A percentile compares a stretch with the other conserved stretches of the same genome.
These are phyloP conservation scores for Prunus padus DNA, from an alignment of 306 rosid species.

Conservation along the genomic window DNA sequence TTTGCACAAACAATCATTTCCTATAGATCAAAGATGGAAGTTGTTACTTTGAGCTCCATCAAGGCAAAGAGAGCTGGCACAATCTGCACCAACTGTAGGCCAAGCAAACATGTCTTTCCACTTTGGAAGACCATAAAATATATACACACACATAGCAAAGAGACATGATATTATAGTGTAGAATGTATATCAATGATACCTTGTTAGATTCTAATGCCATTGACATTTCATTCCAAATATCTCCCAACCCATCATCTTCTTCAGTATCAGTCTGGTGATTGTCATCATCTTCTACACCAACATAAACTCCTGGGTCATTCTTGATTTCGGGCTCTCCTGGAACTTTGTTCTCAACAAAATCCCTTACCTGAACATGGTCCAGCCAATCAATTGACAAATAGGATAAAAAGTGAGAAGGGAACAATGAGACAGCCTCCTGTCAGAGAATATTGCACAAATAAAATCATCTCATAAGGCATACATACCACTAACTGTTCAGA, in stretches of 20 bases:
- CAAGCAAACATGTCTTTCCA: conserved; percentile 12
- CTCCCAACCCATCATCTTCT: conserved; percentile 73
- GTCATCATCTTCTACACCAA: conserved; percentile 62
- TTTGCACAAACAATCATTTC: not conserved
- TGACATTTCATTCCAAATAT: conserved; percentile 88
- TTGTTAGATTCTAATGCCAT: conserved; percentile 75
- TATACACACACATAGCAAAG: not conserved
- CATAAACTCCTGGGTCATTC: conserved; percentile 59
- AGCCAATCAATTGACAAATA: not conserved
- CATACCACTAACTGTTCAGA: conserved; percentile 46
- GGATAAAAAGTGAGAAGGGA: conserved; percentile 10
- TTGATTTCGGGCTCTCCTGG: conserved; percentile 16
- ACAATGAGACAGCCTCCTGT: not conserved
- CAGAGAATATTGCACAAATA: conserved; percentile 7
- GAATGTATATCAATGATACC: conserved; percentile 36
- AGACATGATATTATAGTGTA: not conserved
- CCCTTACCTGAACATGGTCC: conserved; percentile 23
- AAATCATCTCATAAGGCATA: conserved; percentile 10
- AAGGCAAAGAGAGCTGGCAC: not conserved
- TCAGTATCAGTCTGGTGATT: conserved; percentile 25
- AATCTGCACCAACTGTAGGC: not conserved
- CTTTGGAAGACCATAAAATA: not conserved
- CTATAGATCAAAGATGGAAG: not conserved
- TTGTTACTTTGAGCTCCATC: not conserved
- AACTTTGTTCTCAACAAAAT: conserved; percentile 27